Conservation (phyloP, 371 early-diverging fungal genomes). For the Umbelopsis sp. region DNA sequence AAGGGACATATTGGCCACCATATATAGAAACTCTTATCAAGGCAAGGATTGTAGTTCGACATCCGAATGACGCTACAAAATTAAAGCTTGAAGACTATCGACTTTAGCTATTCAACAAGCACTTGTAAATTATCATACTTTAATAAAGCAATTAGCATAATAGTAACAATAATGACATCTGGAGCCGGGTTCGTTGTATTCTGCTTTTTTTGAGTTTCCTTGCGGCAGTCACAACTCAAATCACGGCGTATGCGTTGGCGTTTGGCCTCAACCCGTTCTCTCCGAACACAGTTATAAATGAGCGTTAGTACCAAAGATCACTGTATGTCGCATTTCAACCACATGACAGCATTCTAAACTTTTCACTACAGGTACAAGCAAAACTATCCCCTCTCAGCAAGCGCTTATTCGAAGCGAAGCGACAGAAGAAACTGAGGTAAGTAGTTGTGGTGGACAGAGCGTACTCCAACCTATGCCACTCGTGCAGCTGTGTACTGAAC, state of each 20-base stretch:
- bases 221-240: background rate
- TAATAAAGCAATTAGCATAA: background rate
- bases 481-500: background rate
- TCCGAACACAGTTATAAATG: background rate
- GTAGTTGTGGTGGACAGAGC: background rate
- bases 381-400: conserved; percentile 37
- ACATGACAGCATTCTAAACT: background rate
- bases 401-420: conserved; percentile 48
- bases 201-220: too few species aligned
- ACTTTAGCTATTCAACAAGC: background rate
- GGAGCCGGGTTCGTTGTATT: too few species aligned
- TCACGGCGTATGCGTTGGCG: background rate
- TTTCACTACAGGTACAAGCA: conserved; percentile 25
- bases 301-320: background rate
- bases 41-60: conserved; percentile 54
- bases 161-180: too few species aligned
- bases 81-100: conserved; percentile 53
- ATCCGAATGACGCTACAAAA: conserved; percentile 53
- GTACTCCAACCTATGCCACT: background rate
- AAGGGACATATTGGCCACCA: conserved; percentile 57
- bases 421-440: conserved; percentile 40
- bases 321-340: background rate
- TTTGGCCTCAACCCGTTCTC: background rate
- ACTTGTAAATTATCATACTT: background rate
- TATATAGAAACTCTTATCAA: conserved; percentile 59